Percentiles rank a stretch among this genome's conserved stretches.
Evolutionary conservation across 2,329 filamentous ascomycete genomes (phyloP).

Genomic region (Endocalyx cinctus): DNA sequence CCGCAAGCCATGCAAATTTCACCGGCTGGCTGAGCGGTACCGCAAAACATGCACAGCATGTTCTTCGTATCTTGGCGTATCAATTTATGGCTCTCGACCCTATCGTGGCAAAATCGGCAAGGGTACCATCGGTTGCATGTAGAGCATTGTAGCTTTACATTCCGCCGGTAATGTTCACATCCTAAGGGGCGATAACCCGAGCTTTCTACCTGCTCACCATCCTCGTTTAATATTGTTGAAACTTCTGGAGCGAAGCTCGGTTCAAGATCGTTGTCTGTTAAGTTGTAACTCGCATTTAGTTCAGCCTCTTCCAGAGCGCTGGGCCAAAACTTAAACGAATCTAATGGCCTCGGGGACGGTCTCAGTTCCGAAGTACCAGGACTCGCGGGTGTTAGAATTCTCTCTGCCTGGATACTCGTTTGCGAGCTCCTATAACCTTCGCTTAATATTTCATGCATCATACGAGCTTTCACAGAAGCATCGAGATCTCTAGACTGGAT

Average conservation of each 20-base stretch:
- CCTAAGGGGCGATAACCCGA: constrained; percentile 54
- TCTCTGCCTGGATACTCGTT: constrained; percentile 23
- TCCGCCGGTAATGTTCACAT: constrained; percentile 89
- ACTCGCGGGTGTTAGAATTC: constrained; percentile 30
- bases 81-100: constrained; percentile 71
- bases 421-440: constrained; percentile 58
- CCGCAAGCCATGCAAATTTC: constrained; percentile 76
- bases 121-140: constrained; percentile 90
- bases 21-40: constrained; percentile 74
- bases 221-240: too few relatives aligned
- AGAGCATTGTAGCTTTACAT: constrained; percentile 92
- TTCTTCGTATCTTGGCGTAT: constrained; percentile 81
- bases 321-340: constrained; percentile 57
- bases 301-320: constrained; percentile 37
- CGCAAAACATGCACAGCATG: constrained; percentile 97
- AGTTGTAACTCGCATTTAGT: constrained; percentile 38
- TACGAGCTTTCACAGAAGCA: constrained; percentile 61
- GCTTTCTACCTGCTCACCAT: constrained; percentile 37
- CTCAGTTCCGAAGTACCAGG: constrained; percentile 36
- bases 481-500: constrained; percentile 60
- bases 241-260: constrained; percentile 58
- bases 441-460: constrained; percentile 67
- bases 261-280: constrained; percentile 57
- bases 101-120: constrained; percentile 91
- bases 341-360: constrained; percentile 40